Evolutionary conservation across 345 rosid genomes (phyloP), one percentile per base, ranked within the genome.

Genomic region (Psidium friedrichsthalianum): DNA sequence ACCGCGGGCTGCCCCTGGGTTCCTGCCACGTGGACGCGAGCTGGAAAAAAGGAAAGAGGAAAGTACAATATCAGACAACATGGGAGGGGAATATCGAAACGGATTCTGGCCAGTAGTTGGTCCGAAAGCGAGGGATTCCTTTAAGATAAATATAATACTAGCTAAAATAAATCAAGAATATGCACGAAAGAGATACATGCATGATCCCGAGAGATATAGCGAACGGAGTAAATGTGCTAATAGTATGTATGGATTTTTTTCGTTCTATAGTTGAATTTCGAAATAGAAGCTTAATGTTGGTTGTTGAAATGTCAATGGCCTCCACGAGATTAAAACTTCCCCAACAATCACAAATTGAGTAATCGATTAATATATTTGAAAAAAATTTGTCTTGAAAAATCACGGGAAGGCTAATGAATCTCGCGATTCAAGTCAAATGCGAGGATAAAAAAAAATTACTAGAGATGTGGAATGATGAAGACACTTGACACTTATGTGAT

Each of bases 131-230:
- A 29, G 42, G 36, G 36, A 36, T 36, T 36, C 36, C 36, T 36
- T 36, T 58, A n/a, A 25, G 32, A 58, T n/a, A n/a, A 25, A 1
- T 0, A 13, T 27, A 7, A 59, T 13, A 59, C 36, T 1, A 6
- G 3, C 27, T 1, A 15, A n/a, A 27, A 27, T 27, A 3, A 27
- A 27, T 3, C 0, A 6, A 0, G 8, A 0, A 6, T 15, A 0
- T 1, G 40, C 16, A n/a, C 13, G 2, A 59, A 27, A 0, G 15
- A 0, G 1, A n/a, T 0, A 59, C 27, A 13, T 6, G 36, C 20
- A n/a, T n/a, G 14, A 27, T 27, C 1, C 0, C n/a, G 1, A 13
- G 1, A 13, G 5, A 27, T 59, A 27, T 27, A 59, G 2, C 6
- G 0, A 27, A 1, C 13, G 3, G 0, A 15, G 40, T 3, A 3